Evolutionary conservation across 768 basidiomycete species (phyloP), one percentile per base, ranked within the genome.

Genomic region (Candolleomyces efflorescens): DNA sequence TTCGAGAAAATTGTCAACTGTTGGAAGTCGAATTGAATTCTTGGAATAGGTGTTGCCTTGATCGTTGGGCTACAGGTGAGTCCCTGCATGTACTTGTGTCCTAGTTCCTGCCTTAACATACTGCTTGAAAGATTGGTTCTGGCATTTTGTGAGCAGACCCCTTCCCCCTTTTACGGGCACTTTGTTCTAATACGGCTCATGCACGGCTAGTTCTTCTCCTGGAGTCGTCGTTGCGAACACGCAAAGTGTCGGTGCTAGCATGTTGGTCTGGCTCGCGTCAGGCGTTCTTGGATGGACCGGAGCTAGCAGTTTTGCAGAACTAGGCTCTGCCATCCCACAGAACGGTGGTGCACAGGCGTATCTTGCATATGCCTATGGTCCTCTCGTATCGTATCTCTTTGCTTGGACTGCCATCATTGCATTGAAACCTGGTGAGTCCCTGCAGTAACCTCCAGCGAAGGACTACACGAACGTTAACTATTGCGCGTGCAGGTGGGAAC

Each of bases 261-360:
- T 98, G 13, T 37, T 80, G 17, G 90, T 97, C 3, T 98, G 96
- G 95, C 61, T 91, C 5, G 75, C 80, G 2, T 87, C 91, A 55
- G 96, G 94, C 5, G 54, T 95, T 22, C 75, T 98, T 10, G 92
- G 84, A 5, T 98, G 95, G 96, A 97, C 96, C 3, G 96, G 96
- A 18, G 94, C 93, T 24, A 94, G 91, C 69, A 94, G 91, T 67
- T 97, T 87, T 68, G 93, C 93, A 9, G 94, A 97, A 70, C 77
- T 97, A 58, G 96, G 95, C 53, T 87, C 87, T 44, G 89, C 90
- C 39, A 92, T 96, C 67, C 93, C 93, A 15, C 72, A 91, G 56
- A 85, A 84, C 63, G 84, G 83, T 41, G 85, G 84, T 45, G 81
- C 83, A 7, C 89, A 90, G 65, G 81, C 94, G 15, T 97, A 97